Evolutionary conservation across 2,329 filamentous ascomycete genomes (phyloP).

Genomic region (Chaetomium sp.): DNA sequence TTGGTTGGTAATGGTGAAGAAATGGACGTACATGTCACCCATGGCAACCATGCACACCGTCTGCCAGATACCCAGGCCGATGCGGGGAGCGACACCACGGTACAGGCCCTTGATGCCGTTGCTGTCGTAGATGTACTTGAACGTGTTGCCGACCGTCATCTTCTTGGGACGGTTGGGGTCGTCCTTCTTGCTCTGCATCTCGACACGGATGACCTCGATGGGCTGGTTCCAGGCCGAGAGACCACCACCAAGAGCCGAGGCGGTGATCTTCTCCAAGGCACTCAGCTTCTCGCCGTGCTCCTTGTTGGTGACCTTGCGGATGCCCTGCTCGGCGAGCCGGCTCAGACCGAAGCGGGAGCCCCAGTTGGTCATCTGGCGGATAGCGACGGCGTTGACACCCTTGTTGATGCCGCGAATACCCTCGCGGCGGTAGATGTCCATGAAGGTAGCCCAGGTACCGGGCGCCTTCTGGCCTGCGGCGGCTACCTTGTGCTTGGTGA

Average conservation of each 20-base stretch:
- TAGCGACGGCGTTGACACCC: constrained; percentile 97
- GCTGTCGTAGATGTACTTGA: constrained; percentile 83
- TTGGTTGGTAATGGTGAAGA: constrained; percentile 15
- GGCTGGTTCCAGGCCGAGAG: constrained; percentile 98
- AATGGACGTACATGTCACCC: constrained; percentile 82
- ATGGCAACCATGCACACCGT: constrained; percentile 99
- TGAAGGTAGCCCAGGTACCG: constrained; percentile 93
- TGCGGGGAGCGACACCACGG: constrained; percentile 90
- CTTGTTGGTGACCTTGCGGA: constrained; percentile 78
- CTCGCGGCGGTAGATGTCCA: constrained; percentile 93
- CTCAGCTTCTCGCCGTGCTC: constrained; percentile 75
- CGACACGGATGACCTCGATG: constrained; percentile 98
- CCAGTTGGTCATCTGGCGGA: constrained; percentile 99
- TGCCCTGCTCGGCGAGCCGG: constrained; percentile 85
- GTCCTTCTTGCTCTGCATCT: constrained; percentile 99
- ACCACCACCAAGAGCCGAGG: constrained; percentile 86
- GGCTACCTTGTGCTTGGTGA: constrained; percentile 96
- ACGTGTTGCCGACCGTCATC: constrained; percentile 89
- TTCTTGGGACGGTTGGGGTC: constrained; percentile 99
- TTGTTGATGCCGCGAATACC: constrained; percentile 96
- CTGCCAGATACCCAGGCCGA: constrained; percentile 97
- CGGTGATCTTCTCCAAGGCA: constrained; percentile 83
- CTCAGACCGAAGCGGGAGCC: constrained; percentile 93
- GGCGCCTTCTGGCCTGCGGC: constrained; percentile 79
- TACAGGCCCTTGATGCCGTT: constrained; percentile 93